A percentile compares a stretch with the other conserved stretches of the same genome.
These are phyloP conservation scores for Lecanicillium sp. DNA, from an alignment of 2,329 filamentous ascomycete species.

Conservation along the genomic window DNA sequence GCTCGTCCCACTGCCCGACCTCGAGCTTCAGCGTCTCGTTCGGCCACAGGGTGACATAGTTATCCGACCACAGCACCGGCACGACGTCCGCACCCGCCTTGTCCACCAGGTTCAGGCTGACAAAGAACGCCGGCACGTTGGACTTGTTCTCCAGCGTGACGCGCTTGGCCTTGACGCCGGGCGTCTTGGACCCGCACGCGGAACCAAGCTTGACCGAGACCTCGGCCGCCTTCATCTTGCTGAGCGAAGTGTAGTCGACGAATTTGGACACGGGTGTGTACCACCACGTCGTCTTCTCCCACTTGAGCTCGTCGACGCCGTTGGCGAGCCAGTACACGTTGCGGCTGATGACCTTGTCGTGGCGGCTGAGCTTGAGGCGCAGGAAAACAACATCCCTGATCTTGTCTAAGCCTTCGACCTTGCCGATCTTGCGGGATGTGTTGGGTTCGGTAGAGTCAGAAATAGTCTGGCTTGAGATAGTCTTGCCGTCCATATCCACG, in stretches of 20 bases:
- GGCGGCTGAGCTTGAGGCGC: constrained; percentile 39
- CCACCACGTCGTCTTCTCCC: constrained; percentile 53
- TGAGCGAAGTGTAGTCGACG: constrained; percentile 41
- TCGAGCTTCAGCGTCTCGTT: constrained; percentile 38
- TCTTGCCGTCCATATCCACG: constrained; percentile 41
- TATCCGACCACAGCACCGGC: constrained; percentile 54
- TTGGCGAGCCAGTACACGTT: constrained; percentile 56
- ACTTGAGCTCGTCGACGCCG: constrained; percentile 44
- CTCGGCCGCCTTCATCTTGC: constrained; percentile 30
- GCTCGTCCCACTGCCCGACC: constrained; percentile 15
- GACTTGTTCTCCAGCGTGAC: constrained; percentile 48
- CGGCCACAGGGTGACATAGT: constrained; percentile 57
- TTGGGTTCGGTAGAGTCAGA: constrained; percentile 37
- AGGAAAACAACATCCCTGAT: constrained; percentile 43
- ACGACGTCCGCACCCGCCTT: constrained; percentile 36
- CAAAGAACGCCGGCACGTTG: constrained; percentile 50
- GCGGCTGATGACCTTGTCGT: constrained; percentile 36
- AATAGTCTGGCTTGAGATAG: constrained; percentile 29
- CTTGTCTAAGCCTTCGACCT: constrained; percentile 21
- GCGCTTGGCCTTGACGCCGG: neutral
- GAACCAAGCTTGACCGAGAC: constrained; percentile 25
- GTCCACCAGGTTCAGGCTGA: constrained; percentile 46
- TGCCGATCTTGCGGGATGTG: constrained; percentile 27
- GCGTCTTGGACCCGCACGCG: constrained; percentile 11
- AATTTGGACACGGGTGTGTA: constrained; percentile 50